Percentiles rank a stretch among this genome's conserved stretches.
Evolutionary conservation across 345 rosid genomes (phyloP).

Genomic region (Leavenworthia alabamica): DNA sequence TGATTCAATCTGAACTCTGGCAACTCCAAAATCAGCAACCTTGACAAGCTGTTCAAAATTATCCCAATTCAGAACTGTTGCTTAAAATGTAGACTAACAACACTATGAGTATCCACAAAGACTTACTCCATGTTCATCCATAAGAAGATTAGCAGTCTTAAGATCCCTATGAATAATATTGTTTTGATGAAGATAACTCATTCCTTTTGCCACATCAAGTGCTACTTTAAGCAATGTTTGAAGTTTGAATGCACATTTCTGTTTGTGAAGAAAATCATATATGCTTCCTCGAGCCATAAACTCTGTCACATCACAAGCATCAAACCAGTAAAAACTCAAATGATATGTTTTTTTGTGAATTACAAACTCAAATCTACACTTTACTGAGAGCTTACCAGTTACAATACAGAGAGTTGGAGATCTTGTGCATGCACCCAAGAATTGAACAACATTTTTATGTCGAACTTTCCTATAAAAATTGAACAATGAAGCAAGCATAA

Average conservation of each 20-base stretch:
- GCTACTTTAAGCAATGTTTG: no score
- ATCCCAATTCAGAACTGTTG: background rate
- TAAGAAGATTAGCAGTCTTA: no score
- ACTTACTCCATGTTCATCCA: constrained; percentile 88
- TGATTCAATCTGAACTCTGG: constrained; percentile 85
- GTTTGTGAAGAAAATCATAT: no score
- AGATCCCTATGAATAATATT: no score
- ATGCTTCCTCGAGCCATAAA: no score
- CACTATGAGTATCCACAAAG: background rate
- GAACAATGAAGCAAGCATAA: constrained; percentile 4
- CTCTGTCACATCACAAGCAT: constrained; percentile 51
- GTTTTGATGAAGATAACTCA: no score
- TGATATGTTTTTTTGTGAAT: background rate
- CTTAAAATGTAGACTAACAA: constrained; percentile 10
- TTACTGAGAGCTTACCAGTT: constrained; percentile 51
- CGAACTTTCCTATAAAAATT: constrained; percentile 65
- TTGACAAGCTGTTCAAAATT: constrained; percentile 66
- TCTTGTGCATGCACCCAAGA: constrained; percentile 87
- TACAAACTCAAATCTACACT: background rate
- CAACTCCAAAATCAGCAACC: constrained; percentile 98
- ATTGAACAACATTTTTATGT: constrained; percentile 90
- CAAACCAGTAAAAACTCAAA: constrained; percentile 3
- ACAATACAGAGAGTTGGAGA: constrained; percentile 84
- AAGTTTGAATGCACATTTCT: no score
- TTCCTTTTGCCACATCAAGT: no score